phyloP scores from a whole-genome alignment of 768 basidiomycete species.

The Rubroboletus pulcherrimus region DNA sequence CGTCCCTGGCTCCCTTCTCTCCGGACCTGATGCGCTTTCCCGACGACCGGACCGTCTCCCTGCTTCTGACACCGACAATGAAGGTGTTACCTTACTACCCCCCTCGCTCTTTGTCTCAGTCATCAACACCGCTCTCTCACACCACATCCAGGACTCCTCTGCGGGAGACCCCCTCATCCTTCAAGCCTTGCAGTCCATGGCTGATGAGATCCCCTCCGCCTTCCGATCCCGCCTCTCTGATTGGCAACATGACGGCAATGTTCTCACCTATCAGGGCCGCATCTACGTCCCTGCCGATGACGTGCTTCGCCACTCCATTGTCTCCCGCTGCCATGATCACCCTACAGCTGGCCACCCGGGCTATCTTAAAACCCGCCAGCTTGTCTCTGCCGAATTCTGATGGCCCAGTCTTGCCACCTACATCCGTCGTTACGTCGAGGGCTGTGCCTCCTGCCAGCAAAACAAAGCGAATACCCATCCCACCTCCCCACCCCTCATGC shows the following conservation, averaged over 20 bases:
- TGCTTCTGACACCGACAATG: neutral
- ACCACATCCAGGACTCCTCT: neutral
- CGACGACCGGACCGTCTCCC: rapidly evolving
- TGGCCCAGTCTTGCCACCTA: neutral
- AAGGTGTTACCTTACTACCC: rapidly evolving
- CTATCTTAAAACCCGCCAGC: neutral
- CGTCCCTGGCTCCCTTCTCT: rapidly evolving
- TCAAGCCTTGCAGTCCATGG: neutral
- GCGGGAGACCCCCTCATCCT: rapidly evolving
- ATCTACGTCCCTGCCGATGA: rapidly evolving
- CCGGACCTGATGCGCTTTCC: rapidly evolving
- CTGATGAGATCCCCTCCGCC: rapidly evolving
- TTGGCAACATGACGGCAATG: rapidly evolving
- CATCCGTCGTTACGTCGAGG: rapidly evolving
- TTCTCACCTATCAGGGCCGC: neutral
- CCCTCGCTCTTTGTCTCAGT: rapidly evolving
- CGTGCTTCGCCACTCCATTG: rapidly evolving
- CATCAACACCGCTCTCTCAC: neutral
- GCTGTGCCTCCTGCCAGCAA: neutral
- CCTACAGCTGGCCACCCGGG: rapidly evolving
- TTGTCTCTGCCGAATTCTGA: rapidly evolving
- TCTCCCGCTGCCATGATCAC: rapidly evolving
- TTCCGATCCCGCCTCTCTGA: neutral
- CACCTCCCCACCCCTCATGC: rapidly evolving
- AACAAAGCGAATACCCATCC: neutral